Evolutionary conservation across 1,284 basidiomycete genomes (phyloP).

Genomic region (Microbotryomycetes sp.): DNA sequence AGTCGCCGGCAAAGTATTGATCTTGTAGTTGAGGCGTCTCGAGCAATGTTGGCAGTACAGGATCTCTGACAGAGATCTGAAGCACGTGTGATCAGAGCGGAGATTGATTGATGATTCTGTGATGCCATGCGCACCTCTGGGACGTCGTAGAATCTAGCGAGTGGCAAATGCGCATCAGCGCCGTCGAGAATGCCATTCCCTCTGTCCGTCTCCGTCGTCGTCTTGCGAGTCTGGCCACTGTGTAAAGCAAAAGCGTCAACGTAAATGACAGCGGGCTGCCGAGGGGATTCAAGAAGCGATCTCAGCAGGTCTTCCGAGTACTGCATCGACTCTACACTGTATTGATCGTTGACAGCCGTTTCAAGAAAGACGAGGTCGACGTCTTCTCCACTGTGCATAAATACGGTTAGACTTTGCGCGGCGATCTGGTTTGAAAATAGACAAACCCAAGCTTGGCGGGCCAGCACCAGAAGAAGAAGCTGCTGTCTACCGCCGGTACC

Average conservation of each 20-base stretch:
- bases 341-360: background rate
- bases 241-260: background rate
- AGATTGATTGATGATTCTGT: background rate
- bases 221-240: background rate
- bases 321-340: background rate
- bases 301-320: background rate
- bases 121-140: background rate
- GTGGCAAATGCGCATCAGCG: background rate
- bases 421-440: no score
- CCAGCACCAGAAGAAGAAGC: constrained; percentile 13
- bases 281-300: background rate
- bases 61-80: background rate
- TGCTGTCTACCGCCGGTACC: constrained; percentile 7
- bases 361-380: constrained; percentile 1
- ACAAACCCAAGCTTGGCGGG: background rate
- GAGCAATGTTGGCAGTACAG: background rate
- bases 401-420: no score
- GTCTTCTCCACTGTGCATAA: background rate
- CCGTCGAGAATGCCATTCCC: background rate
- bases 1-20: background rate
- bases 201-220: background rate
- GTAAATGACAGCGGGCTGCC: constrained; percentile 1
- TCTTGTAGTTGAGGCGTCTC: background rate
- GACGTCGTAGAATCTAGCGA: background rate
- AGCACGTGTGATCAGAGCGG: background rate